Percentiles rank a stretch among this genome's conserved stretches.
Evolutionary conservation across 2,329 filamentous ascomycete genomes (phyloP).

Genomic region (Orbilia oligospora): DNA sequence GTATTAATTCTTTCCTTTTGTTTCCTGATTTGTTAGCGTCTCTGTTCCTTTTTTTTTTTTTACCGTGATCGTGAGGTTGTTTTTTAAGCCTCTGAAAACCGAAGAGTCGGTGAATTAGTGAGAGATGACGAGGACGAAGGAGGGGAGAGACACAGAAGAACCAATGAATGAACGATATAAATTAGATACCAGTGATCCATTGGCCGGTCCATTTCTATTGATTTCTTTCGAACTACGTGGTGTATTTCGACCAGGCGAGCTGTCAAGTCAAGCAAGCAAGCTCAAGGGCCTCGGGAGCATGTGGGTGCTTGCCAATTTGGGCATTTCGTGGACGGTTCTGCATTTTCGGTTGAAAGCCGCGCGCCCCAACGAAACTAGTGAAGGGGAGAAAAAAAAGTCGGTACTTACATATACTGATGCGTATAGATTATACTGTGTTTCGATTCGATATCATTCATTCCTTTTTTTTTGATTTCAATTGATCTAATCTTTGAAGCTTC

Average conservation of each 20-base stretch:
- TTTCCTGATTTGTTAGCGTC: background rate
- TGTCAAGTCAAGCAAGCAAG: background rate
- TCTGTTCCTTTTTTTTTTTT: background rate
- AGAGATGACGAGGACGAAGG: background rate
- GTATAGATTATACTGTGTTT: background rate
- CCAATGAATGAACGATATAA: conserved; percentile 5
- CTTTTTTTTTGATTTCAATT: no score
- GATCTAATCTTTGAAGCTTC: no score
- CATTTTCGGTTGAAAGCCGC: conserved; percentile 46
- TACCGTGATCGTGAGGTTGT: background rate
- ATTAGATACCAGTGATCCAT: background rate
- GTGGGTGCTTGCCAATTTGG: conserved; percentile 5
- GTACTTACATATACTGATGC: background rate
- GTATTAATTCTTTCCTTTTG: conserved; percentile 13
- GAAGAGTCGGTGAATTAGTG: background rate
- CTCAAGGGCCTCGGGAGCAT: conserved; percentile 9
- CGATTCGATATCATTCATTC: background rate
- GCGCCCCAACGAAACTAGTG: conserved; percentile 39
- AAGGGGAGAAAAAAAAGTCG: conserved; percentile 16
- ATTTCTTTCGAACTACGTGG: conserved; percentile 3
- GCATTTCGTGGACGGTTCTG: background rate
- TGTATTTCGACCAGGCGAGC: background rate
- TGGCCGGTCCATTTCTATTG: background rate
- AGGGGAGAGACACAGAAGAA: background rate
- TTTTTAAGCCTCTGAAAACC: background rate